phyloP scores from a whole-genome alignment of 768 basidiomycete genomes.

The Calocybe cyanea region DNA sequence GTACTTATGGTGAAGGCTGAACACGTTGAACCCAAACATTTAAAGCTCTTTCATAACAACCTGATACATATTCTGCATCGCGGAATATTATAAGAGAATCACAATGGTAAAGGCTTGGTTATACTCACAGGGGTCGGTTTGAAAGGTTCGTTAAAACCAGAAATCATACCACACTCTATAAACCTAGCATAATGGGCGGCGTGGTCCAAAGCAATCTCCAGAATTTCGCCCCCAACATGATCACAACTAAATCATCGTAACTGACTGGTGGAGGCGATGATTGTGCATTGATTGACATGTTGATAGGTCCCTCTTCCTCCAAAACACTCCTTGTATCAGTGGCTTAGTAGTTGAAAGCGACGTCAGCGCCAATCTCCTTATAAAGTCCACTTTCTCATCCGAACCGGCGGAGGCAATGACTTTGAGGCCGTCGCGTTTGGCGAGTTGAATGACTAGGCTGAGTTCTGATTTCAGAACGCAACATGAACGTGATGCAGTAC shows the following conservation, averaged over 20 bases:
- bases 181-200: slow-evolving; percentile 44
- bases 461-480: not conserved
- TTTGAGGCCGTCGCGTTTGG: slow-evolving; percentile 48
- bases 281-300: slow-evolving; percentile 39
- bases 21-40: slow-evolving; percentile 34
- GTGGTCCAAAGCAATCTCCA: slow-evolving; percentile 53
- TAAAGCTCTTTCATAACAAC: slow-evolving; percentile 39
- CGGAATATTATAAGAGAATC: not conserved
- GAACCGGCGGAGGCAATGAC: slow-evolving; percentile 72
- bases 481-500: not conserved
- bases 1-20: slow-evolving; percentile 29
- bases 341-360: slow-evolving; percentile 74
- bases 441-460: slow-evolving; percentile 48
- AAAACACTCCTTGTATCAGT: slow-evolving; percentile 48
- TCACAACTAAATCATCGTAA: slow-evolving; percentile 48
- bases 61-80: slow-evolving; percentile 31
- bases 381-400: slow-evolving; percentile 64
- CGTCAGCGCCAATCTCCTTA: slow-evolving; percentile 62
- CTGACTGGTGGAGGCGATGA: slow-evolving; percentile 26
- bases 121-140: slow-evolving; percentile 22
- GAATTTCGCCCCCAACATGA: slow-evolving; percentile 54
- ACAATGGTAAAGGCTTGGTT: slow-evolving; percentile 1
- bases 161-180: slow-evolving; percentile 45
- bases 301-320: slow-evolving; percentile 47
- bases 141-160: slow-evolving; percentile 12